Percentiles rank a stretch among this genome's conserved stretches.
phyloP scores from a whole-genome alignment of 78 protist genomes.

The Cavenderia fasciculata region DNA sequence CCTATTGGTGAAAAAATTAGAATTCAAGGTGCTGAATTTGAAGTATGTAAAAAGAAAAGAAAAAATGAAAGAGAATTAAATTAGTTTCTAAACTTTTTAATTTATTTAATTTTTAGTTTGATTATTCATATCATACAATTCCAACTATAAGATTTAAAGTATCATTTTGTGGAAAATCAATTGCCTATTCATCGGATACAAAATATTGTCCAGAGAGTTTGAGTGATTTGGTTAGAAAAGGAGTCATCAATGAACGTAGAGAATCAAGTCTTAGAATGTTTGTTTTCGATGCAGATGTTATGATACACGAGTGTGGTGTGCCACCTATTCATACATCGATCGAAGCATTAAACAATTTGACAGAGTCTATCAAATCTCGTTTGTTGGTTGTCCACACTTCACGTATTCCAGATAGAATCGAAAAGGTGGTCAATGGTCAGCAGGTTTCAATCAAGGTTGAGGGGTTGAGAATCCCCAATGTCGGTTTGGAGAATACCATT shows the following conservation, averaged over 20 bases:
- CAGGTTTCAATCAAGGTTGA: background rate
- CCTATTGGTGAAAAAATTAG: slow-evolving; percentile 64
- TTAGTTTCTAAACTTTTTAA: background rate
- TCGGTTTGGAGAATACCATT: slow-evolving; percentile 58
- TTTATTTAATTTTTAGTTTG: slow-evolving; percentile 39
- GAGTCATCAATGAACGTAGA: slow-evolving; percentile 38
- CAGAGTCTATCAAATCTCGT: slow-evolving; percentile 31
- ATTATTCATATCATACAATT: slow-evolving; percentile 76
- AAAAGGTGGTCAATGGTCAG: background rate
- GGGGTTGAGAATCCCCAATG: slow-evolving; percentile 40
- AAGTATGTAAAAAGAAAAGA: background rate
- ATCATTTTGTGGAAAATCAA: slow-evolving; percentile 26
- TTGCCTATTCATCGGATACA: slow-evolving; percentile 81
- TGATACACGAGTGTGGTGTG: slow-evolving; percentile 87
- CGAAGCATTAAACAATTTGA: slow-evolving; percentile 23
- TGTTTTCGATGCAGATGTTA: slow-evolving; percentile 76
- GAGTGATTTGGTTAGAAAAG: slow-evolving; percentile 10
- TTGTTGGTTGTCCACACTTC: slow-evolving; percentile 66
- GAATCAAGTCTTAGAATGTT: slow-evolving; percentile 50
- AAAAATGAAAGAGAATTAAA: background rate
- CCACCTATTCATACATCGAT: slow-evolving; percentile 86
- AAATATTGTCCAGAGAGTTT: slow-evolving; percentile 61
- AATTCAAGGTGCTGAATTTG: slow-evolving; percentile 62
- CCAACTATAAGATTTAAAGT: slow-evolving; percentile 79
- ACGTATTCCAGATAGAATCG: background rate